Conservation (phyloP, 1,139 yeast genomes). For the Sugiyamaella grinbergsii region DNA sequence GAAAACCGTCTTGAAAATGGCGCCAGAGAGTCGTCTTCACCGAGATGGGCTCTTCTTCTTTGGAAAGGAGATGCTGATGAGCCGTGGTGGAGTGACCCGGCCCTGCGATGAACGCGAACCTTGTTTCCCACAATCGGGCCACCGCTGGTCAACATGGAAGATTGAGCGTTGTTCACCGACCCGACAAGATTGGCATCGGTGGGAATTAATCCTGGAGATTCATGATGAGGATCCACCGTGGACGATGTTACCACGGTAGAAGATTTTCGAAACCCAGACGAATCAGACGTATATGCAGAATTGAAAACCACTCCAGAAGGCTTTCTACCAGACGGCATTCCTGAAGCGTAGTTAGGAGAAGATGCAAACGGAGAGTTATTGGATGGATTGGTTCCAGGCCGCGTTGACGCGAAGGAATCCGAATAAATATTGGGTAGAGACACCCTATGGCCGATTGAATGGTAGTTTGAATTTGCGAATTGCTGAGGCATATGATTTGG, state of each 20-base stretch:
- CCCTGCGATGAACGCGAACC: slow-evolving; percentile 17
- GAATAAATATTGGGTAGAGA: slow-evolving; percentile 38
- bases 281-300: slow-evolving; percentile 39
- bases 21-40: slow-evolving; percentile 20
- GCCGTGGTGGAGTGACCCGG: slow-evolving; percentile 20
- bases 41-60: slow-evolving; percentile 21
- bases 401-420: slow-evolving; percentile 21
- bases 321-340: slow-evolving; percentile 10
- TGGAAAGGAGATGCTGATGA: slow-evolving; percentile 21
- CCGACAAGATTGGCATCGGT: slow-evolving; percentile 13
- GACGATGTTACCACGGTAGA: slow-evolving; percentile 31
- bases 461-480: slow-evolving; percentile 17
- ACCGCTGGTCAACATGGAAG: slow-evolving; percentile 16
- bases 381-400: slow-evolving; percentile 17
- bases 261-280: slow-evolving; percentile 38
- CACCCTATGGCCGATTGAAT: slow-evolving; percentile 33
- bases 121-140: slow-evolving; percentile 12
- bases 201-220: slow-evolving; percentile 18
- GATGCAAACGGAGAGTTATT: slow-evolving; percentile 17
- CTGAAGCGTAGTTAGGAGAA: slow-evolving; percentile 20
- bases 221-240: slow-evolving; percentile 34
- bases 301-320: slow-evolving; percentile 34
- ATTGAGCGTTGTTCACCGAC: background rate
- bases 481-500: slow-evolving; percentile 16
- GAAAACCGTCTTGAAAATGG: slow-evolving; percentile 34